phyloP scores from a whole-genome alignment of 495 filamentous ascomycete genomes.

The Podospora pseudopauciseta region DNA sequence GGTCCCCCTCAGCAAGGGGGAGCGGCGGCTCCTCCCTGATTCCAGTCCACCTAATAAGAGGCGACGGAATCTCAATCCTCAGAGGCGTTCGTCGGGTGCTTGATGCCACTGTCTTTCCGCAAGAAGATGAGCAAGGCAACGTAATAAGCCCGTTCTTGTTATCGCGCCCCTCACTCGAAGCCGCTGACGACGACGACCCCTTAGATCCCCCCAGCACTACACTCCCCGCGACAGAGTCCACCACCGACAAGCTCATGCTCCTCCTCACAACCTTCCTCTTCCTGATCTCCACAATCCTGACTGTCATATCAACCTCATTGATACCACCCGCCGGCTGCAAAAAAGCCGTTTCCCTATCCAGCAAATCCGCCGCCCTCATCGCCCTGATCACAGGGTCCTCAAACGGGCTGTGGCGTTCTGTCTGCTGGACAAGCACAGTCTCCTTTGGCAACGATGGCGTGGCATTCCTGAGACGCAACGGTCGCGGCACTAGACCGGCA shows the following conservation, averaged over 20 bases:
- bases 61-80: constrained; percentile 15
- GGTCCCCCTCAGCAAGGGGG: too few species aligned
- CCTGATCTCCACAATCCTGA: constrained; percentile 19
- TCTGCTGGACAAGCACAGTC: too few species aligned
- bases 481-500: neutral
- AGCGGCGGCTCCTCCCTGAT: neutral
- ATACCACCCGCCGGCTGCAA: constrained; percentile 32
- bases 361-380: constrained; percentile 50
- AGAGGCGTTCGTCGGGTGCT: neutral
- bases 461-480: neutral
- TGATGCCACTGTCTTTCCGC: neutral
- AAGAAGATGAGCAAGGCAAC: neutral
- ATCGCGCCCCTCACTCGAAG: neutral
- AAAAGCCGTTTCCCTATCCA: constrained; percentile 44
- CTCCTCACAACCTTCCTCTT: constrained; percentile 25
- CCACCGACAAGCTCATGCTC: constrained; percentile 36
- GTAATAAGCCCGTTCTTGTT: neutral
- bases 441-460: neutral
- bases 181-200: neutral
- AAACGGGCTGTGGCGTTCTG: neutral
- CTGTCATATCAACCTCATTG: constrained; percentile 37
- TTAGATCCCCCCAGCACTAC: neutral
- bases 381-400: constrained; percentile 42
- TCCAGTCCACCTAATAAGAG: constrained; percentile 5
- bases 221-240: constrained; percentile 17